Conservation (phyloP, 2,329 filamentous ascomycete genomes). For the Whalleya microplaca region DNA sequence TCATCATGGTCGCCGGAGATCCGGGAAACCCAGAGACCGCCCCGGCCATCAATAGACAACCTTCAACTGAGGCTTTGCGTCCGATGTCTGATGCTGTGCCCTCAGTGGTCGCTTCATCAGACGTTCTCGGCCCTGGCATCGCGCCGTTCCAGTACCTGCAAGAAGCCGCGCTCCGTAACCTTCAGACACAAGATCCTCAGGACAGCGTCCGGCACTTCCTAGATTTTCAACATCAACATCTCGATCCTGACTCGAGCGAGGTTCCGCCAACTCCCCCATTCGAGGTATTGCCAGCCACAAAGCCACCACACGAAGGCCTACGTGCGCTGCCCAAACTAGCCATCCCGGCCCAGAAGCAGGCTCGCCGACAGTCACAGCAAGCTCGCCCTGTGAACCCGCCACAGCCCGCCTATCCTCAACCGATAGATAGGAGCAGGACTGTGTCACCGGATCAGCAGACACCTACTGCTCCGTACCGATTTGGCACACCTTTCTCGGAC, state of each 20-base stretch:
- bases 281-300: conserved; percentile 58
- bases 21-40: conserved; percentile 76
- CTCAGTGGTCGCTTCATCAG: conserved; percentile 88
- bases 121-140: conserved; percentile 74
- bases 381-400: conserved; percentile 31
- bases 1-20: conserved; percentile 77
- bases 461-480: conserved; percentile 68
- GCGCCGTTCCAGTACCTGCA: conserved; percentile 72
- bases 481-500: conserved; percentile 87
- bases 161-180: conserved; percentile 69
- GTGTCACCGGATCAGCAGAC: conserved; percentile 62
- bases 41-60: conserved; percentile 56
- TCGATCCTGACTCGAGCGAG: conserved; percentile 47
- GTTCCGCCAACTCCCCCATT: conserved; percentile 73
- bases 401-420: conserved; percentile 49
- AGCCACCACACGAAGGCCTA: conserved; percentile 57
- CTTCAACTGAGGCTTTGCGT: conserved; percentile 57
- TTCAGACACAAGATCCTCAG: conserved; percentile 79
- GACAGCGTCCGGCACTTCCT: conserved; percentile 94
- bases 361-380: conserved; percentile 24
- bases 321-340: conserved; percentile 64
- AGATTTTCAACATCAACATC: conserved; percentile 70
- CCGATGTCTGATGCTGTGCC: conserved; percentile 76
- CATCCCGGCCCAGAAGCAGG: conserved; percentile 52
- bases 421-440: conserved; percentile 55